phyloP scores from a whole-genome alignment of 352 stramenopile species.

The Globisporangium cylindrosporum region DNA sequence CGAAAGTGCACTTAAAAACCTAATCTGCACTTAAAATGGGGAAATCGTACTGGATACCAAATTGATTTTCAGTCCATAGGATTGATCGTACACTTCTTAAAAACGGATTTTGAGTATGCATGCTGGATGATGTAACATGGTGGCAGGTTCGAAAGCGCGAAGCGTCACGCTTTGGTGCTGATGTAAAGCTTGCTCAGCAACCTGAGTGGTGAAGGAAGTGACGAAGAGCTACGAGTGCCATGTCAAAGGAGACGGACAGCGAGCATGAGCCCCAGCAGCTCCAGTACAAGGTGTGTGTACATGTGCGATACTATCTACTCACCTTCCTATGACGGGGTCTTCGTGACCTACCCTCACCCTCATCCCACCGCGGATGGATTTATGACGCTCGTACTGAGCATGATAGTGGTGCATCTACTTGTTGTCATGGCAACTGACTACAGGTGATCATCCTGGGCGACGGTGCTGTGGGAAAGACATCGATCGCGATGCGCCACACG shows the following conservation, averaged over 20 bases:
- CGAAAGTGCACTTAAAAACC: too few relatives aligned
- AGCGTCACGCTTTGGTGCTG: background rate
- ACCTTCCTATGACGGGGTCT: constrained; percentile 2
- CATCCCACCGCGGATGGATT: too few relatives aligned
- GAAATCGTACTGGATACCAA: too few relatives aligned
- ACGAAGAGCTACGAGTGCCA: constrained; percentile 14
- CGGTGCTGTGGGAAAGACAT: constrained; percentile 95
- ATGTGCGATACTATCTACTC: background rate
- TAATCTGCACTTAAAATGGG: too few relatives aligned
- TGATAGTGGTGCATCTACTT: background rate
- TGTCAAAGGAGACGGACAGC: constrained; percentile 86
- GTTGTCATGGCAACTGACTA: background rate
- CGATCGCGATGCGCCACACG: constrained; percentile 90
- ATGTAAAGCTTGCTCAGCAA: background rate
- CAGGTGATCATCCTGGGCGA: constrained; percentile 94
- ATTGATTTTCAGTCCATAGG: too few relatives aligned
- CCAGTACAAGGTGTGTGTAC: constrained; percentile 74
- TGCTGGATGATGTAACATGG: too few relatives aligned
- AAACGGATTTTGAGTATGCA: too few relatives aligned
- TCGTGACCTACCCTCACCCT: background rate
- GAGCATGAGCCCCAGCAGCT: constrained; percentile 79
- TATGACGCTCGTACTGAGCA: background rate
- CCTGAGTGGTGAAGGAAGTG: background rate
- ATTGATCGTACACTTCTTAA: too few relatives aligned
- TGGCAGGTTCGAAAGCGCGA: too few relatives aligned